These are phyloP conservation scores for Microglena sp. DNA, from an alignment of 139 green algal species.

Conservation along the genomic window DNA sequence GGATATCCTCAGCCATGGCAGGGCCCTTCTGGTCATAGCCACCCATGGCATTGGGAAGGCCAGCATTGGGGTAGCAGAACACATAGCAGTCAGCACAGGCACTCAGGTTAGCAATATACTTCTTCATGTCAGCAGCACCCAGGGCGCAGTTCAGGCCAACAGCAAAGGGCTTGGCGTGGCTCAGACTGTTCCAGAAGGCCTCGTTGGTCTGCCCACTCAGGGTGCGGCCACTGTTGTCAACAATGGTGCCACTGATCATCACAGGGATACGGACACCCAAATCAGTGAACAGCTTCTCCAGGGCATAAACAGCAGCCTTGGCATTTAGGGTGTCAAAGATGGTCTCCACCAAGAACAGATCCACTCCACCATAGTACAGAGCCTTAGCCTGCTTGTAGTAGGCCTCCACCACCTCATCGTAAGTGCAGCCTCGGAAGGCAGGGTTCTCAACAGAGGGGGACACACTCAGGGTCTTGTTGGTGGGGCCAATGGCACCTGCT, in stretches of 20 bases:
- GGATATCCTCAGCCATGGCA: slow-evolving; percentile 91
- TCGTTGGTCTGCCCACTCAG: slow-evolving; percentile 96
- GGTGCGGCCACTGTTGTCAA: slow-evolving; percentile 89
- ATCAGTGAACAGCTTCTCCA: slow-evolving; percentile 88
- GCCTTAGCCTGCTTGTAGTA: slow-evolving; percentile 88
- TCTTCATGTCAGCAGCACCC: slow-evolving; percentile 87
- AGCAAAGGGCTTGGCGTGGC: slow-evolving; percentile 83
- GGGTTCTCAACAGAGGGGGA: slow-evolving; percentile 95
- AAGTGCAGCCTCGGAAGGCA: slow-evolving; percentile 85
- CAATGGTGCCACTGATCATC: slow-evolving; percentile 94
- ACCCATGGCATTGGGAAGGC: slow-evolving; percentile 96
- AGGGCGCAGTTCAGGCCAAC: slow-evolving; percentile 96
- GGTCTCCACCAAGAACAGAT: slow-evolving; percentile 96
- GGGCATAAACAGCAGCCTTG: slow-evolving; percentile 88
- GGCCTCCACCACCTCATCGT: slow-evolving; percentile 87
- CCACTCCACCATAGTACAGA: slow-evolving; percentile 82
- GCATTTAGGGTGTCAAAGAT: slow-evolving; percentile 99
- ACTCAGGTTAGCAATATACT: slow-evolving; percentile 88
- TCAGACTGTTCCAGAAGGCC: slow-evolving; percentile 94
- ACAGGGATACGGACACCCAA: slow-evolving; percentile 74
- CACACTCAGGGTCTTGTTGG: slow-evolving; percentile 94
- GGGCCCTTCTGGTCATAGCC: slow-evolving; percentile 92
- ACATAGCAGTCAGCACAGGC: slow-evolving; percentile 86
- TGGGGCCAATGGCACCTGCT: slow-evolving; percentile 88
- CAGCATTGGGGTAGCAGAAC: slow-evolving; percentile 96